Base-by-base conservation (phyloP, 2,329 filamentous ascomycete genomes). In the Trichophyton mentagrophytes region DNA sequence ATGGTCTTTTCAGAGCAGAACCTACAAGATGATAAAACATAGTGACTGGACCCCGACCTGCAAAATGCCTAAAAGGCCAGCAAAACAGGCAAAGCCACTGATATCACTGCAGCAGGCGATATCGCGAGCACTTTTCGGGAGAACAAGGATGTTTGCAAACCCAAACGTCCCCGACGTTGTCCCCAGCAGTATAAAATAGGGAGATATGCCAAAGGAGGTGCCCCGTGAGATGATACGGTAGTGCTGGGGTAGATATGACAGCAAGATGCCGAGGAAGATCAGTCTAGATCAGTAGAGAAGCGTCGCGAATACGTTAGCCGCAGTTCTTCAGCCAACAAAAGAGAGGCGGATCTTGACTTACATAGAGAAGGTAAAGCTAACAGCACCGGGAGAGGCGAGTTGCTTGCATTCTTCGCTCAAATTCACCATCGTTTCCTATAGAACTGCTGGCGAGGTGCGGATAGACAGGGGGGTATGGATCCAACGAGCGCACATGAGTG, bases 241-340 rank as follows among this genome's bases (percentile, higher is more conserved):
- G 75, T 97, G 92, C 72, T 99, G 93, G 0, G 93, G 93, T 1
- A 97, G 81, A 76, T 99, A 99, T 38, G 92, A 97, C 62, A 95
- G 77, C 64, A 96, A 79, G 68, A 97, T 91, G 61, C 92, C 92
- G 67, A 95, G 71, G 64, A 97, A 80, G 67, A 97, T 89, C 68
- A 95, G 74, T 64, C 81, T 83, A 63, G 57, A 64, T n/a, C 11
- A 7, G 40, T 42, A 42, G 15, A 20, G 58, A 70, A 30, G 27
- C 46, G 65, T 63, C 62, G 25, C 61, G 62, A 66, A 15, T 8
- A 1, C 58, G 58, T 57, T 25, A 56, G 17, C 20, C 40, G 36
- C 25, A 7, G 44, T 17, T 20, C 7, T 11, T 17, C 20, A 17
- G 57, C 11, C 6, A 36, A 44, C 7, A 49, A 33, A 20, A n/a